Evolutionary conservation across 768 basidiomycete species (phyloP), one percentile per base, ranked within the genome.

Genomic region (Suillus americanus): DNA sequence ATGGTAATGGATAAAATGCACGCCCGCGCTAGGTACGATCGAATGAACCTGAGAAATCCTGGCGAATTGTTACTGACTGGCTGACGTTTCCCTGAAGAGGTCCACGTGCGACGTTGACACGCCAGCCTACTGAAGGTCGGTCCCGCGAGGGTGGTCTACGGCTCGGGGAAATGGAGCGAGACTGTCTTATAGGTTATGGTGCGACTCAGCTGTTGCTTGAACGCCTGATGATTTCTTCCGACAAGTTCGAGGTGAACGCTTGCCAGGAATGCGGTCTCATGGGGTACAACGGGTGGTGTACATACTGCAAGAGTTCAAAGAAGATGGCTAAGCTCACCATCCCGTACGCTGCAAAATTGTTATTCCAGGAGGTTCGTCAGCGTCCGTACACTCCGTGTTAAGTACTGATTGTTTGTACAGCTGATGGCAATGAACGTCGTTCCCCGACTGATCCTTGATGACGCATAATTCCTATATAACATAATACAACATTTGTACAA

Each of bases 1-100:
- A 99, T 99, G 97, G 97, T 99, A 60, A 92, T 98, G 90, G 97
- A 99, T 83, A 99, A 99, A 83, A 99, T 99, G 97, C 97, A 99
- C 71, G 97, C 97, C 68, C 90, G 97, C 64, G 95, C 97, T 60
- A 90, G 94, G 94, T 90, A 75, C 70, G 83, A 71, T 60, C 62
- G 60, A 43, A 33, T 30, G 46, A 38, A 60, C 53, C 61, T 64
- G 67, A 69, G 60, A 61, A 68, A 65, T 61, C 48, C 35, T 61
- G 59, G 30, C 23, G 9, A 30, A 40, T 33, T 37, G 35, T 66
- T 50, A 66, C 68, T 64, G 62, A 69, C 60, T 16, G 67, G 46
- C 28, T 43, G 28, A 18, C n/a, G 37, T 28, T 30, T n/a, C 35
- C 48, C 53, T 33, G 57, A 75, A 95, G 94, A 72, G 97, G 97